Conservation (phyloP, 2,329 filamentous ascomycete species). For the Fusarium tricinctum region DNA sequence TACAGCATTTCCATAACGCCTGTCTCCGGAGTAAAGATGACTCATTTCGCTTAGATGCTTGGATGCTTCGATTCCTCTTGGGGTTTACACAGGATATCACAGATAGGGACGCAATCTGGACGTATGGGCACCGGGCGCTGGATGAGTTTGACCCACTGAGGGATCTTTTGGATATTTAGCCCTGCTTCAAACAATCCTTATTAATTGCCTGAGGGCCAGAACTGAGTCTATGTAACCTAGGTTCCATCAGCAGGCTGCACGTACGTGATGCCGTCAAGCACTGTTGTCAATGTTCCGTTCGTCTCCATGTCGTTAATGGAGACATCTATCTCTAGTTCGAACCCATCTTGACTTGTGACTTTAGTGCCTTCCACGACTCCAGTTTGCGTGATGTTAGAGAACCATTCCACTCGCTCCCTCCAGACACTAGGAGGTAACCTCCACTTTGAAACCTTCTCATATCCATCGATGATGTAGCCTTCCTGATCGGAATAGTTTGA, state of each 20-base stretch:
- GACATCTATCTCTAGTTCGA: slow-evolving; percentile 25
- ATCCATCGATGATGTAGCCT: slow-evolving; percentile 10
- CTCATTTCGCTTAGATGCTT: slow-evolving; percentile 21
- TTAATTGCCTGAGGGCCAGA: neutral
- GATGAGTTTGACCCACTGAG: neutral
- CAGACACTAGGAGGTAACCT: slow-evolving; percentile 17
- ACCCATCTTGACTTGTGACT: slow-evolving; percentile 49
- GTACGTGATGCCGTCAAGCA: neutral
- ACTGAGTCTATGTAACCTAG: neutral
- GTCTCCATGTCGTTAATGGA: neutral
- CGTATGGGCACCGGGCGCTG: neutral
- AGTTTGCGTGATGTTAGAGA: slow-evolving; percentile 55
- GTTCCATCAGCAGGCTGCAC: slow-evolving; percentile 5
- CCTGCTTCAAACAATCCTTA: neutral
- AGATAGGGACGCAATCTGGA: slow-evolving; percentile 6
- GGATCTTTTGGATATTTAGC: slow-evolving; percentile 5
- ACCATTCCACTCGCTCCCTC: slow-evolving; percentile 54
- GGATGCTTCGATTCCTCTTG: slow-evolving; percentile 28
- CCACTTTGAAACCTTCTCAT: slow-evolving; percentile 32
- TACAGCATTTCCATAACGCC: slow-evolving; percentile 28
- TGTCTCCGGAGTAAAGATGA: slow-evolving; percentile 18
- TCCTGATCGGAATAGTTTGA: neutral
- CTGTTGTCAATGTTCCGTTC: slow-evolving; percentile 8
- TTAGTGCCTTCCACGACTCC: slow-evolving; percentile 54
- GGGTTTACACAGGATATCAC: slow-evolving; percentile 1